Base-by-base conservation (phyloP, 2,329 filamentous ascomycete genomes). In the Aspergillus pseudoglaucus region DNA sequence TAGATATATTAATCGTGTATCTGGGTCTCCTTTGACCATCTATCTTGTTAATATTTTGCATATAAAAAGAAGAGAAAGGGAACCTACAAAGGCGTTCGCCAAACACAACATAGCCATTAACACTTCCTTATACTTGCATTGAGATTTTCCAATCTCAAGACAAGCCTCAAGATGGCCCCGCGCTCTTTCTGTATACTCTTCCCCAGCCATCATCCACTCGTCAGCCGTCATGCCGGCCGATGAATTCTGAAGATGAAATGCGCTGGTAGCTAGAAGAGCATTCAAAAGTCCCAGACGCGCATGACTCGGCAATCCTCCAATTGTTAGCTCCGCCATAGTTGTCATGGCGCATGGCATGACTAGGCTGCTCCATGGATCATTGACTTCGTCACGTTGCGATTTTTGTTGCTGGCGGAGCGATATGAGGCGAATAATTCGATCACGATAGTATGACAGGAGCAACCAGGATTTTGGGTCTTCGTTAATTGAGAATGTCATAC, bases 71-170 rank as follows among this genome's bases (percentile, higher is more conserved):
- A n/a, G 10, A 6, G 0, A 9, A 7, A 17, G 8, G 25, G 10
- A 30, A 12, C 54, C 35, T 53, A 56, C 54, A 42, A 51, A 55
- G 7, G 44, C 46, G 23, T 50, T 52, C 7, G 50, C 54, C 37
- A 56, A 48, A 39, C 53, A 52, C 30, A 55, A 15, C 2, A 55
- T 42, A 8, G 47, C 47, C 50, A 56, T 55, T 5, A 56, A 20
- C 3, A 55, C 46, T 18, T 56, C 54, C 15, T 55, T 56, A 9
- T 56, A 56, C 44, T 55, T 54, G 30, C 46, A 47, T 9, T 17
- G 48, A 10, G 44, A 50, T 1, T 18, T 10, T 5, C 3, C 15
- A 6, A 50, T 47, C 15, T 53, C 50, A 44, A 53, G 44, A 20
- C 47, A 55, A 38, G 39, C 17, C 12, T 47, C 14, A 4, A 55